These are phyloP conservation scores for Ophiorrhiza pumila DNA, from an alignment of 257 asterid species.

Conservation along the genomic window DNA sequence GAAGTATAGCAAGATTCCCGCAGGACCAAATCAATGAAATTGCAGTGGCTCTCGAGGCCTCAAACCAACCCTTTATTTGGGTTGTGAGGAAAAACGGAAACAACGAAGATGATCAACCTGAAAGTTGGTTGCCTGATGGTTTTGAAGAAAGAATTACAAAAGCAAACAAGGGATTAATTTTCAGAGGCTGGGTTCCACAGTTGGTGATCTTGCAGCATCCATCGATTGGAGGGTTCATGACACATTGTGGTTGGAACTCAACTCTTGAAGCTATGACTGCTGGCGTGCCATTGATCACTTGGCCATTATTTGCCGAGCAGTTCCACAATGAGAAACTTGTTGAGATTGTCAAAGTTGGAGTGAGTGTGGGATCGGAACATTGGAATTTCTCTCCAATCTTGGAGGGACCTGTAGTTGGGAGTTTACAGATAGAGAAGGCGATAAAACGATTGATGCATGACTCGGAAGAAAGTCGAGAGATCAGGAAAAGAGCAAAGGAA, in stretches of 20 bases:
- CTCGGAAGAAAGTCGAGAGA: conserved; percentile 14
- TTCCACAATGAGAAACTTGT: conserved; percentile 30
- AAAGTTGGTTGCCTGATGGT: conserved; percentile 23
- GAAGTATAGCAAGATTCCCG: conserved; percentile 19
- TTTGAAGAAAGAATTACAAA: conserved; percentile 18
- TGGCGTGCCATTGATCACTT: conserved; percentile 34
- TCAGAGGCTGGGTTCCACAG: conserved; percentile 32
- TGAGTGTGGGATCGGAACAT: conserved; percentile 20
- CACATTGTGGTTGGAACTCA: conserved; percentile 40
- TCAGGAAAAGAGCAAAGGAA: conserved; percentile 13
- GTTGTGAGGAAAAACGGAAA: conserved; percentile 8
- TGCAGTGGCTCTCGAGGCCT: conserved; percentile 24
- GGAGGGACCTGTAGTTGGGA: conserved; percentile 3
- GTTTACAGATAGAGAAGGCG: conserved; percentile 13
- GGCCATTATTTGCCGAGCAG: conserved; percentile 33
- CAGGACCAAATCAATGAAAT: conserved; percentile 24
- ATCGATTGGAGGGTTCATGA: conserved; percentile 28
- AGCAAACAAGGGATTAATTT: conserved; percentile 22
- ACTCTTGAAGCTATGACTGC: conserved; percentile 21
- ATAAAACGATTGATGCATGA: conserved; percentile 11
- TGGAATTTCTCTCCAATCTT: conserved; percentile 4
- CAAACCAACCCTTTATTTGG: conserved; percentile 22
- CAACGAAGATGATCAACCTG: background rate
- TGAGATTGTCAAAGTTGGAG: conserved; percentile 17
- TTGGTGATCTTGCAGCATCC: conserved; percentile 23